Base-by-base conservation (phyloP, 1,139 yeast species). In the Debaryomyces sp. region DNA sequence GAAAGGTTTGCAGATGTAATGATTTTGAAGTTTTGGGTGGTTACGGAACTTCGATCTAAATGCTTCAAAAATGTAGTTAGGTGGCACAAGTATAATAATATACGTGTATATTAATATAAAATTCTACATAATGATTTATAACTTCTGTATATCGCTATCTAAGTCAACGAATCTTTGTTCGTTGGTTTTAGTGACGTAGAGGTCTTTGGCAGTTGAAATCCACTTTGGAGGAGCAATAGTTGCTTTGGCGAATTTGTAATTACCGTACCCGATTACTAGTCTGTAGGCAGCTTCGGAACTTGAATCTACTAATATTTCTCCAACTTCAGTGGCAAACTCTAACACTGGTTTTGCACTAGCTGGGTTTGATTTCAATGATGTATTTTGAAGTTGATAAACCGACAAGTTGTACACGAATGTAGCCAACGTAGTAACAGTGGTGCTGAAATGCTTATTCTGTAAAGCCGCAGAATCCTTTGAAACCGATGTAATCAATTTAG, bases 201-300 rank as follows among this genome's bases (percentile, higher is more conserved):
- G 47, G 6, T 39, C 35, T 26, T 49, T 42, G 15, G 62, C 62
- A 10, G 40, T 45, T 21, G 41, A 45, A 41, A 64, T 56, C 77
- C 77, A 73, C 6, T 45, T 37, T 1, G 73, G 71, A 1, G 55
- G 44, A 12, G 43, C 50, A 6, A 36, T 38, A 17, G 49, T 45
- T 3, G 59, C 60, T 15, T 58, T 52, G 1, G 58, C 54, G 43
- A 54, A 59, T 48, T 60, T 62, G 46, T 69, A 66, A 54, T 76
- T 76, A 0, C 79, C 80, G 45, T 61, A 68, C 0, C 71, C 73
- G 9, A 75, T 60, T 3, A 65, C 57, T 45, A 73, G 57, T 48
- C 81, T 61, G 54, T 76, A 76, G 6, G 77, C 73, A 8, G 79
- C 71, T 56, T 76, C 81, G 34, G 64, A 63, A 34, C 59, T 60